Evolutionary conservation across 192 early-diverging fungal species (phyloP), one percentile per base, ranked within the genome.

Genomic region (Mortierella alpina): DNA sequence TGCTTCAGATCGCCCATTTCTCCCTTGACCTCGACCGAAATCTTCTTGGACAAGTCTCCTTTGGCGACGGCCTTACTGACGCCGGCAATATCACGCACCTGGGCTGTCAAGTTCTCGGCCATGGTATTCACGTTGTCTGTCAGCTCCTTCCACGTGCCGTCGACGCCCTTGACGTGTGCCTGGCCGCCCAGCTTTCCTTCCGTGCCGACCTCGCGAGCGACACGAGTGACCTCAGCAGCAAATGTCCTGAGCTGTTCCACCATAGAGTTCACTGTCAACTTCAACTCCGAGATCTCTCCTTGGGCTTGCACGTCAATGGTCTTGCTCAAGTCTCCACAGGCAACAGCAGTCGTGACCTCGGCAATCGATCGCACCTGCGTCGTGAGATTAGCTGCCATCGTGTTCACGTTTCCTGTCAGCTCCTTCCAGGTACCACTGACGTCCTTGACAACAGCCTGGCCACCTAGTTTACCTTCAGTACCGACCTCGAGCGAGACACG

Each of bases 341-440:
- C 92, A 2, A 93, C 90, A 10, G 92, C 92, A 55, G 86, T 91
- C 6, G 91, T 91, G 4, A 93, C 92, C 39, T 85, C 79, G 39
- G 87, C 86, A 68, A 93, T 93, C 4, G 85, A 86, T 46, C 92
- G 88, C 15, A 93, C 91, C 72, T 93, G 92, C 11, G 79, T 85
- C 0, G 92, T 93, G 6, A 93, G 75, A 62, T 93, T 87, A 31
- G 82, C 71, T 0, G 91, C 91, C 92, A 93, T 93, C 7, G 78
- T 88, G 73, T 93, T 93, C 56, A 93, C 92, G 73, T 90, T 91
- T 60, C 90, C 89, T 0, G 92, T 93, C 0, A 93, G 70, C 44
- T 92, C 87, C 46, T 90, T 91, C 92, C 92, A 93, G 0, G 90
- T 92, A 20, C 92, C 92, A 51, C 76, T 88, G 2, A 92, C 92